A percentile compares a stretch with the other conserved stretches of the same genome.
Conservation (phyloP, 768 basidiomycete species). For the Hygrophoropsis aurantiaca region DNA sequence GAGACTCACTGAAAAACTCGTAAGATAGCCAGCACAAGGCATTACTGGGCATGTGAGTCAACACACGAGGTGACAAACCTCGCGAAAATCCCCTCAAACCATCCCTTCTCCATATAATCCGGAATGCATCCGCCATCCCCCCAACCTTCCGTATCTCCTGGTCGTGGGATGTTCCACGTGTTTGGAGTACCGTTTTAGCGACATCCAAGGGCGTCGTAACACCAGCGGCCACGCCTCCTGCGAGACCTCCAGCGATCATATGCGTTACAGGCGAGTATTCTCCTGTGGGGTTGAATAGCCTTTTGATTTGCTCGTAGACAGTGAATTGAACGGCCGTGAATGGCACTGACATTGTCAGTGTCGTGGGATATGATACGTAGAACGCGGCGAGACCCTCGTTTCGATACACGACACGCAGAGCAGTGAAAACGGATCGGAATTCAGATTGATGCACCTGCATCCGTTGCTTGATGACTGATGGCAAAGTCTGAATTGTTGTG, state of each 20-base stretch:
- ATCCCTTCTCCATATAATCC: slow-evolving; percentile 84
- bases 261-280: slow-evolving; percentile 93
- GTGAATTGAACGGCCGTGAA: slow-evolving; percentile 99
- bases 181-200: slow-evolving; percentile 95
- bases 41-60: slow-evolving; percentile 96
- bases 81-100: slow-evolving; percentile 83
- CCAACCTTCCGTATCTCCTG: slow-evolving; percentile 77
- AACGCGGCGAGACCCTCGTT: slow-evolving; percentile 89
- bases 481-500: slow-evolving; percentile 10
- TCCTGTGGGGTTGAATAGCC: slow-evolving; percentile 77
- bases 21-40: slow-evolving; percentile 98
- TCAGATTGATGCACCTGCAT: slow-evolving; percentile 97
- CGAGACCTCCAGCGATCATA: slow-evolving; percentile 86
- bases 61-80: slow-evolving; percentile 86
- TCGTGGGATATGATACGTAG: slow-evolving; percentile 98
- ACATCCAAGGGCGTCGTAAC: slow-evolving; percentile 97
- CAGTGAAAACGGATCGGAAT: slow-evolving; percentile 84
- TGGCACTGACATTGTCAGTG: slow-evolving; percentile 92
- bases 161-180: slow-evolving; percentile 87
- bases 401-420: slow-evolving; percentile 80
- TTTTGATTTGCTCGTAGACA: slow-evolving; percentile 92
- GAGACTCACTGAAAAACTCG: slow-evolving; percentile 92
- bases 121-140: slow-evolving; percentile 86
- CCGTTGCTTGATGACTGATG: slow-evolving; percentile 94
- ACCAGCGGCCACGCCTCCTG: slow-evolving; percentile 92